Conservation (phyloP, 2,329 filamentous ascomycete species). For the Plenodomus lindquistii region DNA sequence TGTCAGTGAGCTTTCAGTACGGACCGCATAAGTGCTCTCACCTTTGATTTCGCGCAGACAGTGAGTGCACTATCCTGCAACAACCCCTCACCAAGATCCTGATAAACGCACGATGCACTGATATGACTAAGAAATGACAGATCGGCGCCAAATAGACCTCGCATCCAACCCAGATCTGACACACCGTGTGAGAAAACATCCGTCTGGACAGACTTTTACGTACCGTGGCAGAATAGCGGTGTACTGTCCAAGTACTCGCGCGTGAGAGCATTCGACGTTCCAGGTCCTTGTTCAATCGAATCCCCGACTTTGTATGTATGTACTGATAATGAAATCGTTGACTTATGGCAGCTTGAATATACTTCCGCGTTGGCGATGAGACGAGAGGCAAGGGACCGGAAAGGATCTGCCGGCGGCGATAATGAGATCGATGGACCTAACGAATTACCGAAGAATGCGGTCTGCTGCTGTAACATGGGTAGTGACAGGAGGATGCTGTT, state of each 20-base stretch:
- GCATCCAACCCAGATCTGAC: slow-evolving; percentile 33
- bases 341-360: neutral
- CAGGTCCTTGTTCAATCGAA: neutral
- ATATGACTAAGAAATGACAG: slow-evolving; percentile 42
- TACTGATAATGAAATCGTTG: no score
- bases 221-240: slow-evolving; percentile 27
- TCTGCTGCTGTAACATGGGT: slow-evolving; percentile 6
- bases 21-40: neutral
- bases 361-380: slow-evolving; percentile 18
- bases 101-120: slow-evolving; percentile 37
- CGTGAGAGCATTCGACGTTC: slow-evolving; percentile 22
- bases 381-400: slow-evolving; percentile 27
- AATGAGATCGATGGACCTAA: neutral
- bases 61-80: slow-evolving; percentile 36
- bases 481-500: slow-evolving; percentile 14
- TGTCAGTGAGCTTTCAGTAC: neutral
- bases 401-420: slow-evolving; percentile 20
- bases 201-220: neutral
- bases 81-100: slow-evolving; percentile 33
- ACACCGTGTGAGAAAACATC: slow-evolving; percentile 4
- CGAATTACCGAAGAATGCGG: slow-evolving; percentile 15
- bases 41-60: slow-evolving; percentile 37
- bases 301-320: neutral
- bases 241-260: slow-evolving; percentile 27
- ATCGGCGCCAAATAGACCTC: slow-evolving; percentile 28